phyloP scores from a whole-genome alignment of 2,329 filamentous ascomycete species.

The Dendryphion nanum region DNA sequence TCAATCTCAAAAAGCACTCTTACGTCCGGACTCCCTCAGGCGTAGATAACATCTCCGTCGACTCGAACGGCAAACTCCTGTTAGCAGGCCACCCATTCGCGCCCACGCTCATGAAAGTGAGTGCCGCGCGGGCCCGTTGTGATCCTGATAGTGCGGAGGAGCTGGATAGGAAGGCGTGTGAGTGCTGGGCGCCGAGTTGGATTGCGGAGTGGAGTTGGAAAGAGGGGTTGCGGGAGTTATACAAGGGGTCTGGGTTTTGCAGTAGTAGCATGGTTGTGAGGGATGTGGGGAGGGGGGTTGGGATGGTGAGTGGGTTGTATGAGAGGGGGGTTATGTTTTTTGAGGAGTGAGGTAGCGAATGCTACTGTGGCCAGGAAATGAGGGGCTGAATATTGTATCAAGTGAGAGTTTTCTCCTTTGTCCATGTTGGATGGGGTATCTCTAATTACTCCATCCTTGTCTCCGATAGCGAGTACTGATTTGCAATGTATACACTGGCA shows the following conservation, averaged over 20 bases:
- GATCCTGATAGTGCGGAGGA: slow-evolving; percentile 14
- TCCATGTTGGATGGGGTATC: too few relatives aligned
- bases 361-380: too few relatives aligned
- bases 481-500: too few relatives aligned
- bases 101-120: slow-evolving; percentile 24
- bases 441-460: too few relatives aligned
- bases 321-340: too few relatives aligned
- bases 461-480: too few relatives aligned
- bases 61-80: slow-evolving; percentile 37
- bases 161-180: slow-evolving; percentile 18
- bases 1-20: slow-evolving; percentile 10
- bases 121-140: slow-evolving; percentile 17
- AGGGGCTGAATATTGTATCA: too few relatives aligned
- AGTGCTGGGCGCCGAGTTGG: slow-evolving; percentile 34
- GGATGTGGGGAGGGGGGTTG: not conserved
- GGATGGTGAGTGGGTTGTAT: too few relatives aligned
- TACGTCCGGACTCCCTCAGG: slow-evolving; percentile 27
- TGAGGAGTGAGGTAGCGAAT: too few relatives aligned
- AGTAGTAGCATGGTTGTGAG: slow-evolving; percentile 35
- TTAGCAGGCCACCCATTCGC: slow-evolving; percentile 44
- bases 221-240: slow-evolving; percentile 35
- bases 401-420: too few relatives aligned
- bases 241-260: slow-evolving; percentile 37
- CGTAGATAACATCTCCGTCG: slow-evolving; percentile 43
- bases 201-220: slow-evolving; percentile 41